Evolutionary conservation across 2,329 filamentous ascomycete genomes (phyloP).

Genomic region (Penicillium polonicum): DNA sequence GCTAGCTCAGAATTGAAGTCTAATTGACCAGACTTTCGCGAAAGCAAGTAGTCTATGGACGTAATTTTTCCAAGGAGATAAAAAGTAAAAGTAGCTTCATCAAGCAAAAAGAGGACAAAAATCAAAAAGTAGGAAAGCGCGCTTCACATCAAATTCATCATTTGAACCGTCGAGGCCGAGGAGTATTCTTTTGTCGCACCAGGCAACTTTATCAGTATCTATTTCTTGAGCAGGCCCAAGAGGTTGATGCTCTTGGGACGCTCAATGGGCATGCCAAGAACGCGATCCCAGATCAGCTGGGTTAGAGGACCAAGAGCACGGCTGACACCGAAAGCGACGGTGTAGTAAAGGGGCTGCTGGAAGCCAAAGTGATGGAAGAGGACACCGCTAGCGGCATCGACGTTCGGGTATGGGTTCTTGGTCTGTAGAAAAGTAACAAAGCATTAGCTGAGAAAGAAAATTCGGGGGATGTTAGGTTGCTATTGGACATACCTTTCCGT

Average conservation of each 20-base stretch:
- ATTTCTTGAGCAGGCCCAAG: slow-evolving; percentile 70
- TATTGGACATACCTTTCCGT: slow-evolving; percentile 67
- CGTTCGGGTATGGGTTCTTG: slow-evolving; percentile 96
- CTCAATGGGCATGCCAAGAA: slow-evolving; percentile 92
- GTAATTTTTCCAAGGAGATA: background rate
- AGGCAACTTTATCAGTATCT: slow-evolving; percentile 3
- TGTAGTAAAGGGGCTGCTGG: slow-evolving; percentile 95
- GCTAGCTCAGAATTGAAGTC: background rate
- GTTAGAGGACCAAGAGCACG: slow-evolving; percentile 80
- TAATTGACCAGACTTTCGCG: background rate
- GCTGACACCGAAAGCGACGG: slow-evolving; percentile 66
- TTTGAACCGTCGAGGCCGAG: background rate
- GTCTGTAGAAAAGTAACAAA: slow-evolving; percentile 52
- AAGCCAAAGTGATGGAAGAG: slow-evolving; percentile 98
- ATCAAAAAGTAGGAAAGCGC: background rate
- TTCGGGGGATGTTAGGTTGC: background rate
- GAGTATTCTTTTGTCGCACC: background rate
- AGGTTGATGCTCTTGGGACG: slow-evolving; percentile 97
- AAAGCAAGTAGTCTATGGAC: background rate
- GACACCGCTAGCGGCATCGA: slow-evolving; percentile 89
- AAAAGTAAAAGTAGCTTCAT: background rate
- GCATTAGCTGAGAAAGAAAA: background rate
- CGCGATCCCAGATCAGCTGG: slow-evolving; percentile 94
- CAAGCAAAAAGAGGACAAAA: background rate
- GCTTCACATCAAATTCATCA: slow-evolving; percentile 6